Base-by-base conservation (phyloP, 1,284 basidiomycete genomes). In the Pholiota adiposa region DNA sequence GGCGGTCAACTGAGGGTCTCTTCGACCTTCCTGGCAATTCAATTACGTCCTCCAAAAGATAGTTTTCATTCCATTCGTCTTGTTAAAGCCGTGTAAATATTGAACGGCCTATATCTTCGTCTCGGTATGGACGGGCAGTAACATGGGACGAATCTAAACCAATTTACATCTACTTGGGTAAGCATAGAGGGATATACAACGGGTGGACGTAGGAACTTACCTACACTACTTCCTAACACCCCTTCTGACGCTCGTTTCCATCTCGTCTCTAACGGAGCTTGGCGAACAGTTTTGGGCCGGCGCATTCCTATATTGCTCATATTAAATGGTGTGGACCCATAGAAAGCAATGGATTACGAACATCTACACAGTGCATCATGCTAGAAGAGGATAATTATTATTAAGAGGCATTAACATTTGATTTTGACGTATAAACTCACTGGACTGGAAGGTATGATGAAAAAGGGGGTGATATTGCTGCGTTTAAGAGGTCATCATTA, bases 291-390 rank as follows among this genome's bases (percentile, higher is more conserved):
- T 90, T 92, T 70, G 92, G 92, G 58, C 87, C 93, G 63, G 87
- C 84, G 71, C 89, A 93, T 63, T 84, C 84, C 90, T 92, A 70
- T 25, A 31, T 33, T 2, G 64, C 51, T 56, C 57, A 52, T 44
- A 43, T 48, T 43, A 23, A 29, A 25, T 31, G 12, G n/a, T 25
- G 12, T 14, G 34, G 19, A 19, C 19, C n/a, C 53, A 19, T 9
- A 4, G 29, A 19, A 23, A 23, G 1, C 3, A 19, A 36, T 8
- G 19, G 12, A 7, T 29, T 18, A 70, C 88, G 61, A 75, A 94
- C 92, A 67, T 95, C 92, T 63, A 89, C 90, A 70, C 93, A 94
- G 79, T 95, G 93, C 92, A 95, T 94, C 87, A 92, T 84, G 76
- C 91, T 93, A 67, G 27, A n/a, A 40, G 9, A 57, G 33, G 11